Conservation (phyloP, 139 green algal species). For the Tetraselmis striata region DNA sequence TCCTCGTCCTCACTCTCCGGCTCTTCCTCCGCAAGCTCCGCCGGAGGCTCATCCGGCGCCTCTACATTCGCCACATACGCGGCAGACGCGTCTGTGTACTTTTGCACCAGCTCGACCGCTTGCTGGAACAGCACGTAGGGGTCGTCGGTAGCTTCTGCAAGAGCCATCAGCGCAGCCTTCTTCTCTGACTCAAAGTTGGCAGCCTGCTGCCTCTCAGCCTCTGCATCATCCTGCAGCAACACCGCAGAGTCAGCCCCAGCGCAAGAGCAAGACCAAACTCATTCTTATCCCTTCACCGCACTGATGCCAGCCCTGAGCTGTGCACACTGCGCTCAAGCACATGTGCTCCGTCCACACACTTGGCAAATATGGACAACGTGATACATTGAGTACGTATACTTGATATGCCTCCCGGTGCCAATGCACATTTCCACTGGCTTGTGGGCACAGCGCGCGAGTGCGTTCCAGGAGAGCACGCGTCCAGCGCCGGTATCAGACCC, state of each 20-base stretch:
- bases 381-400: background rate
- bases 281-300: no score
- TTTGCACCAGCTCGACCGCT: constrained; percentile 22
- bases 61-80: constrained; percentile 44
- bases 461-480: no score
- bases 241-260: no score
- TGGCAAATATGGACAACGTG: no score
- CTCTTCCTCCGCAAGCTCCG: background rate
- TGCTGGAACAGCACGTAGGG: constrained; percentile 14
- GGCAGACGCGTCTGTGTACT: constrained; percentile 27
- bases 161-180: constrained; percentile 2
- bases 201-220: background rate
- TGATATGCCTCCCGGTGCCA: no score
- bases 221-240: constrained; percentile 11
- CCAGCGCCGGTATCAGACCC: no score
- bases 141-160: constrained; percentile 6
- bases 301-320: no score
- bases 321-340: no score
- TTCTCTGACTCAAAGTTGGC: constrained; percentile 9
- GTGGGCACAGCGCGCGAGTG: no score
- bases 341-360: no score
- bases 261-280: no score
- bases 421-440: no score
- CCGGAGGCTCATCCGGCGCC: constrained; percentile 37
- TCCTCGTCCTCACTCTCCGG: background rate